phyloP scores from a whole-genome alignment of 106 monocot species.

The Acanthochlamys bracteata region DNA sequence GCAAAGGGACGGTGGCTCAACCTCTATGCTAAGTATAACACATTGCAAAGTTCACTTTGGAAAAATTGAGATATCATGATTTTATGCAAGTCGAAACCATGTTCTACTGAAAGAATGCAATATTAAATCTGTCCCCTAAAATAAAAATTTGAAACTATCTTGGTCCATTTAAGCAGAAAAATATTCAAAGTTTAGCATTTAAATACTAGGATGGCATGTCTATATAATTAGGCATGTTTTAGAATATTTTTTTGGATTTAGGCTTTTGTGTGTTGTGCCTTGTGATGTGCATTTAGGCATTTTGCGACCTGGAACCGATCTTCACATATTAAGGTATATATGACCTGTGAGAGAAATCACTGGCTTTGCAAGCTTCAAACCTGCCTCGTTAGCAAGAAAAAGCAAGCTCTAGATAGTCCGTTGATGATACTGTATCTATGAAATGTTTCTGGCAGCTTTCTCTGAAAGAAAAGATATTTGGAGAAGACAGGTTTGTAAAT shows the following conservation, averaged over 20 bases:
- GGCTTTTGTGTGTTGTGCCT: too few relatives aligned
- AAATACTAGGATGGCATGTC: too few relatives aligned
- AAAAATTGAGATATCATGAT: background rate
- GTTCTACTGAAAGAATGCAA: background rate
- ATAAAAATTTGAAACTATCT: background rate
- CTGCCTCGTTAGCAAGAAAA: conserved; percentile 24
- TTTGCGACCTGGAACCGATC: conserved; percentile 88
- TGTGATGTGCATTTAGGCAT: conserved; percentile 34
- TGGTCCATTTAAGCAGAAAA: background rate
- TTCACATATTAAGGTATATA: conserved; percentile 86
- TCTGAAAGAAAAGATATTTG: background rate
- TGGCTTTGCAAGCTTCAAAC: conserved; percentile 87
- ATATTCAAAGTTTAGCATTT: background rate
- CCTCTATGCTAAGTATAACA: background rate
- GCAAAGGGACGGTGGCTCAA: conserved; percentile 43
- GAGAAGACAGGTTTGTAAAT: background rate
- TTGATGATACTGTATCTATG: background rate
- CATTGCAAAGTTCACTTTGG: background rate
- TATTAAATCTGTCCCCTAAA: background rate
- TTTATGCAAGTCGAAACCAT: background rate
- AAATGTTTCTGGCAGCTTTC: background rate
- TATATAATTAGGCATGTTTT: too few relatives aligned
- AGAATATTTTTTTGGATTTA: too few relatives aligned
- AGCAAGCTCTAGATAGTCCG: conserved; percentile 36
- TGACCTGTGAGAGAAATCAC: conserved; percentile 83